Conservation (phyloP, 2,329 filamentous ascomycete genomes). For the Beauveria australis region DNA sequence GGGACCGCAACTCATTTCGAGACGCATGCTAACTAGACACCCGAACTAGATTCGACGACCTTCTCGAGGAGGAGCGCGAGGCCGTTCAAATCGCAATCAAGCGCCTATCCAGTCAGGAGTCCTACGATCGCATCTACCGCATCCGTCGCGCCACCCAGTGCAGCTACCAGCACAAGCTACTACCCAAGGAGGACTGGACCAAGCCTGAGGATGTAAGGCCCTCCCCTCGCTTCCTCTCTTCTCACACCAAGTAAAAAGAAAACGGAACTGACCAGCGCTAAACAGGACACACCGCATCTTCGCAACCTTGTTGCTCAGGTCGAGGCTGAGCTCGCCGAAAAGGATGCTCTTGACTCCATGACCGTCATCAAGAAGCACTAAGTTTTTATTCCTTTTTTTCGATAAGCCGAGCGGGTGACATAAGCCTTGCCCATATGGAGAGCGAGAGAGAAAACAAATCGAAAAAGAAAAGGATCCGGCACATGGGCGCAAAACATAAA, state of each 20-base stretch:
- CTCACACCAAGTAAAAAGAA: background rate
- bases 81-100: slow-evolving; percentile 78
- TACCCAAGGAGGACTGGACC: slow-evolving; percentile 54
- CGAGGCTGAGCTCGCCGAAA: slow-evolving; percentile 42
- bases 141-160: slow-evolving; percentile 88
- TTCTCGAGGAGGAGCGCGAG: slow-evolving; percentile 89
- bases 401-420: background rate
- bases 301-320: slow-evolving; percentile 44
- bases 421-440: background rate
- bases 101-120: slow-evolving; percentile 81
- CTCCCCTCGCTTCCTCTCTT: background rate
- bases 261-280: background rate
- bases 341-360: slow-evolving; percentile 42
- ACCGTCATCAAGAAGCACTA: slow-evolving; percentile 42
- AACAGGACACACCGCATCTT: slow-evolving; percentile 47
- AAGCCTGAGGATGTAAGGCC: slow-evolving; percentile 42
- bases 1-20: background rate
- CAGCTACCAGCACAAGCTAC: slow-evolving; percentile 55
- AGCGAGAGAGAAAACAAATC: background rate
- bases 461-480: background rate
- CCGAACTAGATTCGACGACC: slow-evolving; percentile 71
- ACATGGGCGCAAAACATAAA: background rate
- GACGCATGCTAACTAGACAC: background rate
- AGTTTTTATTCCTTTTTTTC: slow-evolving; percentile 11
- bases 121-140: slow-evolving; percentile 96